These are phyloP conservation scores for Paralagenidium karlingii DNA, from an alignment of 352 stramenopile species.

Conservation along the genomic window DNA sequence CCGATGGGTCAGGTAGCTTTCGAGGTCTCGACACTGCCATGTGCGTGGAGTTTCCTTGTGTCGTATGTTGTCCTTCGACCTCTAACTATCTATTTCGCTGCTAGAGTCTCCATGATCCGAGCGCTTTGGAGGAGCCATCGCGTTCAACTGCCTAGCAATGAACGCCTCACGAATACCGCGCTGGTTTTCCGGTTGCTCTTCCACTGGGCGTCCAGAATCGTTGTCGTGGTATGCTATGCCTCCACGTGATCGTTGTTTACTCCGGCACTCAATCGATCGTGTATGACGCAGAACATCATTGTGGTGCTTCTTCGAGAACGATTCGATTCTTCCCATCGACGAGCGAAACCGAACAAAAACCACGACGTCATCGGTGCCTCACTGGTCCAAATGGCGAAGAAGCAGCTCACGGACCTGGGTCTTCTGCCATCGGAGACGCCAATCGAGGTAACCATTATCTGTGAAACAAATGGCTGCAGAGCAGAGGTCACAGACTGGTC, in stretches of 20 bases:
- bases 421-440: no score
- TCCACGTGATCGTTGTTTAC: not conserved
- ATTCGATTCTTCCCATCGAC: constrained; percentile 19
- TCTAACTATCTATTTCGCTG: not conserved
- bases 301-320: constrained; percentile 48
- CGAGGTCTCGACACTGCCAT: constrained; percentile 26
- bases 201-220: constrained; percentile 23
- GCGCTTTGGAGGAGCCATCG: constrained; percentile 8
- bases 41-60: constrained; percentile 13
- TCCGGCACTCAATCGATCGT: not conserved
- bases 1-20: constrained; percentile 14
- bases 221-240: constrained; percentile 18
- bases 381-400: constrained; percentile 39
- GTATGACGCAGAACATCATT: constrained; percentile 29
- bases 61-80: not conserved
- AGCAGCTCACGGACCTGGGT: constrained; percentile 31
- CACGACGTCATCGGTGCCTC: constrained; percentile 20
- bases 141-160: not conserved
- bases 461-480: no score
- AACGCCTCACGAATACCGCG: not conserved
- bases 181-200: constrained; percentile 23
- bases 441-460: no score
- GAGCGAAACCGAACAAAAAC: constrained; percentile 4
- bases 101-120: constrained; percentile 6
- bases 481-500: no score